Conservation (phyloP, 768 basidiomycete species). For the Udeniomyces megalosporus region DNA sequence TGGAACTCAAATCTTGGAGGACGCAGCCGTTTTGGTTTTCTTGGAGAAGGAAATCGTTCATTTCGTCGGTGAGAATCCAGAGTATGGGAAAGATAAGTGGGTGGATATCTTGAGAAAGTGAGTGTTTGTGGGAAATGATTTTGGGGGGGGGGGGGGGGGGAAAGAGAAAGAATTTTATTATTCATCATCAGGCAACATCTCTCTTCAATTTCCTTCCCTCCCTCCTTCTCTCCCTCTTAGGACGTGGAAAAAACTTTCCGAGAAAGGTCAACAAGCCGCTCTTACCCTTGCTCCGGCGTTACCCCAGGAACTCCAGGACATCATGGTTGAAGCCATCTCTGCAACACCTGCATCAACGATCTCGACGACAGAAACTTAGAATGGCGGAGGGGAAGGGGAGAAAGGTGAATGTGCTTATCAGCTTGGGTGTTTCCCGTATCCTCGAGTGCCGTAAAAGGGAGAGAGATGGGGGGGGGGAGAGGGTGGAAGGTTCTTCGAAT, state of each 20-base stretch:
- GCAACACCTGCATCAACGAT: not conserved
- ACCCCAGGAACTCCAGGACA: constrained; percentile 1
- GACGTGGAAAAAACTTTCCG: constrained; percentile 4
- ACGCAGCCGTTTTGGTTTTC: constrained; percentile 15
- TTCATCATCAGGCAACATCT: too few species aligned
- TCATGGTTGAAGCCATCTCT: constrained; percentile 7
- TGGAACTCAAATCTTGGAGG: constrained; percentile 12
- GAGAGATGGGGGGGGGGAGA: too few species aligned
- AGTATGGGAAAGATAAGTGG: constrained; percentile 9
- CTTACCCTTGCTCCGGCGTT: not conserved
- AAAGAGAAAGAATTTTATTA: not conserved
- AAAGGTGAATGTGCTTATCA: too few species aligned
- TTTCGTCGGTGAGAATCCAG: not conserved
- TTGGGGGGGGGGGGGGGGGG: not conserved
- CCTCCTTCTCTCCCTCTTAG: not conserved
- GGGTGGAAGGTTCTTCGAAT: too few species aligned
- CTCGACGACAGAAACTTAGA: too few species aligned
- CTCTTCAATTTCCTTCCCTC: not conserved
- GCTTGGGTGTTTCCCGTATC: too few species aligned
- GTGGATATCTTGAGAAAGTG: constrained; percentile 15
- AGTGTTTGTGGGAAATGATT: not conserved
- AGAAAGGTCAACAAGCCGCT: not conserved
- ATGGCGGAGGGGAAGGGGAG: too few species aligned
- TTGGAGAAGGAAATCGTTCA: constrained; percentile 2
- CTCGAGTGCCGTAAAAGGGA: too few species aligned